Evolutionary conservation across 331 rosid genomes (phyloP), one percentile per base, ranked within the genome.

Genomic region (Rhamnella rubrinervis): DNA sequence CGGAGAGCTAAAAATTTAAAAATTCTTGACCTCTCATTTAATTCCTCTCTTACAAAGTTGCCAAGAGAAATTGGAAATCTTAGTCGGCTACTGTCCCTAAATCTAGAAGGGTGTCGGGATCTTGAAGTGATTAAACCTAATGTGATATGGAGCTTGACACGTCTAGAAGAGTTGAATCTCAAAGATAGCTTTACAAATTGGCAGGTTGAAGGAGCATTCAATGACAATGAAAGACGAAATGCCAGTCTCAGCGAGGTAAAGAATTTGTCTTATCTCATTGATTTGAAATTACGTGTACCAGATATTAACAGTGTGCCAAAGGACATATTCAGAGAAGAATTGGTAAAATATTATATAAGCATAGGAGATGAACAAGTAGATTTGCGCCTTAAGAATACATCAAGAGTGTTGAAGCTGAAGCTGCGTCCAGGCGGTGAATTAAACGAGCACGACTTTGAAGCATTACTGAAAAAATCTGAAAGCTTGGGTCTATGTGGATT

Each of bases 41-140:
- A n/a, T n/a, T n/a, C 7, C 21, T 9, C 15, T 2, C 2, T 49
- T 65, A 5, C 4, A 1, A 4, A 64, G 14, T 21, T 65, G 56
- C 57, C 69, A 2, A 26, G 7, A 46, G 10, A 16, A 44, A 15
- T 65, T 11, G 56, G 56, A 12, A 28, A 14, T 6, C 9, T 65
- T 1, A 20, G 12, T 11, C n/a, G 56, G 5, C 13, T 65, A 6
- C 55, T 16, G 23, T 18, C 8, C 4, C 6, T 49, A 1, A 18
- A 14, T 49, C 6, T 49, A 8, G 18, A 1, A 12, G 4, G 6
- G 1, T 49, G 53, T 15, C 0, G 21, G 1, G 1, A 6, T 0
- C 69, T 46, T 16, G 2, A 17, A 2, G 5, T 6, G 19, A 47
- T 65, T 7, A 14, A 20, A 4, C 39, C 57, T 0, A 7, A 23